These are phyloP conservation scores for Nectriaceae sp. DNA, from an alignment of 2,329 filamentous ascomycete genomes.

Conservation along the genomic window DNA sequence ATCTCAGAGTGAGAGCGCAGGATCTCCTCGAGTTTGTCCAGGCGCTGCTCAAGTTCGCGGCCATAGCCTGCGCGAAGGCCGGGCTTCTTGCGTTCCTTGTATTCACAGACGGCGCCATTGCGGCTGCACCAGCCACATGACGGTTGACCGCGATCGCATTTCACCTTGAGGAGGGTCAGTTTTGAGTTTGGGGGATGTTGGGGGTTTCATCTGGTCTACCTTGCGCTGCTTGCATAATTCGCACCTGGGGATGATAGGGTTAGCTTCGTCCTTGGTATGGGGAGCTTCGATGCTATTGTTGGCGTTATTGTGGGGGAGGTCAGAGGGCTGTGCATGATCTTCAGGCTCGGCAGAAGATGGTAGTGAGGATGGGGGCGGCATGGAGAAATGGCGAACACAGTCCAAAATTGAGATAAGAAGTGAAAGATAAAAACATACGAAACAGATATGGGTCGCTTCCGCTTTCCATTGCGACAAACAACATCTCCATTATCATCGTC, in stretches of 20 bases:
- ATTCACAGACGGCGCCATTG: conserved; percentile 65
- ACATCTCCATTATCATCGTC: conserved; percentile 48
- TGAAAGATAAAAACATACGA: conserved; percentile 45
- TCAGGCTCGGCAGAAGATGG: too few relatives aligned
- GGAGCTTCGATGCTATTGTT: conserved; percentile 14
- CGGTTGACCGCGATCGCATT: conserved; percentile 76
- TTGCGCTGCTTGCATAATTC: conserved; percentile 82
- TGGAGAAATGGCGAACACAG: conserved; percentile 6
- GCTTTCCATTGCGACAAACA: conserved; percentile 46
- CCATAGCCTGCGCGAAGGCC: conserved; percentile 69
- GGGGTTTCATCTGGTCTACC: conserved; percentile 44
- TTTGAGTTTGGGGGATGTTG: not conserved
- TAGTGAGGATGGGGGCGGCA: conserved; percentile 15
- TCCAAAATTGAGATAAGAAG: not conserved
- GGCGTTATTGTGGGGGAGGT: conserved; percentile 12
- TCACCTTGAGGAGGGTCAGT: conserved; percentile 49
- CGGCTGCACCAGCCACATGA: conserved; percentile 69
- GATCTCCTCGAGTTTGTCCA: conserved; percentile 69
- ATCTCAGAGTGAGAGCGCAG: conserved; percentile 67
- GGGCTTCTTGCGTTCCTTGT: conserved; percentile 69
- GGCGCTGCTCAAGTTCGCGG: conserved; percentile 70
- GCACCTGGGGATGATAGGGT: conserved; percentile 53
- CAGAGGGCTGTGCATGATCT: too few relatives aligned
- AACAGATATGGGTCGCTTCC: conserved; percentile 62
- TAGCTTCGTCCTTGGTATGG: conserved; percentile 34